A percentile compares a stretch with the other conserved stretches of the same genome.
Conservation (phyloP, 345 rosid species). For the Erucastrum elatum region DNA sequence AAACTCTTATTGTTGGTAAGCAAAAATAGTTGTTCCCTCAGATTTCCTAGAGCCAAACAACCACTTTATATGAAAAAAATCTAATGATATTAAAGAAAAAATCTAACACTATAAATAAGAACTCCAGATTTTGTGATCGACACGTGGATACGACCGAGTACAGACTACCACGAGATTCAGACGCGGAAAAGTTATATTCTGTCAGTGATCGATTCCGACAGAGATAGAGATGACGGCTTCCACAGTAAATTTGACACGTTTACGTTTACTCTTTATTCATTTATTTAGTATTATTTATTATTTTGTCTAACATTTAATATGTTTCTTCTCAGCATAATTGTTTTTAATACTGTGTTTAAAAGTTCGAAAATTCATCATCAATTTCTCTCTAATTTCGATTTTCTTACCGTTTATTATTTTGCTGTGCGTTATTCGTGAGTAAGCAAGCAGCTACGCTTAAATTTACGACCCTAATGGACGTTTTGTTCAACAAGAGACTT, state of each 20-base stretch:
- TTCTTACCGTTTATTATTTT: background rate
- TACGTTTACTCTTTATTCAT: background rate
- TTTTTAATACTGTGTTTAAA: background rate
- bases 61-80: background rate
- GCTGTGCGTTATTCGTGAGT: background rate
- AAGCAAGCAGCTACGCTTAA: background rate
- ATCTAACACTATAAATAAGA: background rate
- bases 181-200: constrained; percentile 21
- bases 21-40: background rate
- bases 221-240: constrained; percentile 12
- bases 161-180: background rate
- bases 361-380: background rate
- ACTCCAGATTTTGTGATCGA: constrained; percentile 8
- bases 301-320: too few relatives aligned
- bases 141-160: constrained; percentile 18
- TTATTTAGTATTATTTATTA: too few relatives aligned
- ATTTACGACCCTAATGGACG: background rate
- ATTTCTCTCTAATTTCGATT: background rate
- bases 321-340: background rate
- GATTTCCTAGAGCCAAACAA: constrained; percentile 12
- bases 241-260: constrained; percentile 12
- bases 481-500: background rate
- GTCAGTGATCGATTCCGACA: constrained; percentile 25
- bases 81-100: background rate
- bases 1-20: background rate